These are phyloP conservation scores for Carex parvula DNA, from an alignment of 176 grass and related monocot species.

Conservation along the genomic window DNA sequence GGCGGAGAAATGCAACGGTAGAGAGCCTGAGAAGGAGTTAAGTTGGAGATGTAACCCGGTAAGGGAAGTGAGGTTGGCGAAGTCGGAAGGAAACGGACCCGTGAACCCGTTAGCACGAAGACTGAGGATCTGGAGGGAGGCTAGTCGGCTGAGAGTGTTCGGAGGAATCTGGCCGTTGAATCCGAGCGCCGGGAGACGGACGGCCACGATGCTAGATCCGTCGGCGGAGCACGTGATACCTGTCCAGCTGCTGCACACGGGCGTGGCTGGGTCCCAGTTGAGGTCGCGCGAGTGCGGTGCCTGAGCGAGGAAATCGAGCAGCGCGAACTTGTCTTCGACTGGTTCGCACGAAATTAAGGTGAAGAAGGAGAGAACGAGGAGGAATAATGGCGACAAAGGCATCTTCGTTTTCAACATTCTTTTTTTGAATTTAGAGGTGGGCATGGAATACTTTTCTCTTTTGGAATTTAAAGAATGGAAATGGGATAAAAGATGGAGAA, in stretches of 20 bases:
- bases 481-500: not conserved
- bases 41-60: slow-evolving; percentile 77
- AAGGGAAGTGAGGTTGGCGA: slow-evolving; percentile 46
- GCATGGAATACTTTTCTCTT: not conserved
- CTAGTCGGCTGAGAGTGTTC: slow-evolving; percentile 55
- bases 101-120: slow-evolving; percentile 72
- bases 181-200: slow-evolving; percentile 66
- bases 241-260: slow-evolving; percentile 64
- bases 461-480: slow-evolving; percentile 26
- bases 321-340: slow-evolving; percentile 48
- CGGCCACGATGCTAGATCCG: slow-evolving; percentile 43
- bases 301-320: slow-evolving; percentile 61
- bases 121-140: slow-evolving; percentile 76
- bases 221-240: slow-evolving; percentile 76
- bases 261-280: slow-evolving; percentile 46
- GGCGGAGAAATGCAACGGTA: not conserved
- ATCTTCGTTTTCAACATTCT: slow-evolving; percentile 8
- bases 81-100: slow-evolving; percentile 47
- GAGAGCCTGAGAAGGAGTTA: slow-evolving; percentile 59
- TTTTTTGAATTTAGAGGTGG: too few species aligned
- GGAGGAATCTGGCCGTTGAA: slow-evolving; percentile 53
- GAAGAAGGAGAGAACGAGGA: slow-evolving; percentile 10
- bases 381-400: slow-evolving; percentile 15
- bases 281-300: slow-evolving; percentile 33
- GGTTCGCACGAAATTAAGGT: slow-evolving; percentile 28